Evolutionary conservation across 805 yeast species (phyloP).

Genomic region (Monosporozyma siamensis): DNA sequence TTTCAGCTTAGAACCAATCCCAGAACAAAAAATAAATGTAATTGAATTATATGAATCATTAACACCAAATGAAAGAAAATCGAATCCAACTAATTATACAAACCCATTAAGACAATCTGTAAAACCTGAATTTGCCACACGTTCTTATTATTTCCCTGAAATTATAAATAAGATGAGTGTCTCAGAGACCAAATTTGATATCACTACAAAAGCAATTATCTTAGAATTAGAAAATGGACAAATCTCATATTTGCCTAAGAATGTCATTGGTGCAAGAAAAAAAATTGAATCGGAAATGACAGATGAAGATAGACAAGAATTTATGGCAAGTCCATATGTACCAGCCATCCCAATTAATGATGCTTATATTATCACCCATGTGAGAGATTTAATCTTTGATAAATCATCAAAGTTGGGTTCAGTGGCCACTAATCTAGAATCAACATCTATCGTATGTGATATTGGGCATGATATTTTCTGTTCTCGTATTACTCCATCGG

Average conservation of each 20-base stretch:
- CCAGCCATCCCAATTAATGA: constrained; percentile 49
- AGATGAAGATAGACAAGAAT: constrained; percentile 46
- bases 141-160: constrained; percentile 57
- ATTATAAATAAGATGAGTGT: constrained; percentile 43
- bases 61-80: constrained; percentile 38
- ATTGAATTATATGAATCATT: constrained; percentile 72
- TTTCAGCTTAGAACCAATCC: constrained; percentile 40
- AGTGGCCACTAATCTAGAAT: constrained; percentile 62
- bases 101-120: constrained; percentile 17
- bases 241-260: constrained; percentile 62
- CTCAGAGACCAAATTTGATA: constrained; percentile 53
- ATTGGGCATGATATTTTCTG: constrained; percentile 68
- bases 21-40: constrained; percentile 52
- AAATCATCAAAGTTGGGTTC: constrained; percentile 33
- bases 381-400: constrained; percentile 33
- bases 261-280: constrained; percentile 58
- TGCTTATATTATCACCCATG: constrained; percentile 41
- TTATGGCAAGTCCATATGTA: constrained; percentile 53
- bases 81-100: constrained; percentile 11
- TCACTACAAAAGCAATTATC: constrained; percentile 58
- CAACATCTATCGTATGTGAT: constrained; percentile 64
- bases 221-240: constrained; percentile 52
- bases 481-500: constrained; percentile 70
- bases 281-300: constrained; percentile 46
- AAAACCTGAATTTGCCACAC: constrained; percentile 42